Evolutionary conservation across 2,329 filamentous ascomycete species (phyloP), one percentile per base, ranked within the genome.

Genomic region (Colletotrichum godetiae): DNA sequence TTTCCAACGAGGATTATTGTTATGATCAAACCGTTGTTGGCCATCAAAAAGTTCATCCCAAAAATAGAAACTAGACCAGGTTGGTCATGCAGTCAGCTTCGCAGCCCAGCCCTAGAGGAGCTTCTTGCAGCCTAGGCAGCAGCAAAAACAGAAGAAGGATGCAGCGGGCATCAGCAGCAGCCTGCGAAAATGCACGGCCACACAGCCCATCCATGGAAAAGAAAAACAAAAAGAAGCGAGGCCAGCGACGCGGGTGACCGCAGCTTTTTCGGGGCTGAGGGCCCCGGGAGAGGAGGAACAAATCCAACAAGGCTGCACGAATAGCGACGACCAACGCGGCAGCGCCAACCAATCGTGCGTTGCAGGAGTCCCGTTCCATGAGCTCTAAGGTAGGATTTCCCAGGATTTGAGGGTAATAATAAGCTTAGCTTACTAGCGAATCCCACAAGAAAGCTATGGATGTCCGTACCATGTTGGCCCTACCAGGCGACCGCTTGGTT

Each of bases 371-470:
- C 46, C n/a, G 29, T n/a, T 37, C 46, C 13, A 10, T 49, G 42
- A 49, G 42, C 42, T 49, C 19, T 13, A 31, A 27, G 13, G 61
- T n/a, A 22, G 4, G 13, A 49, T 46, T 55, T 27, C 7, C 52
- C 52, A 24, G 52, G 24, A 55, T 27, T 53, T 37, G 13, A 11
- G 29, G 46, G 46, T 22, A 63, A 63, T 55, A 63, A 63, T 55
- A n/a, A 63, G 46, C 61, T 63, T 33, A 63, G 46, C 61, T 63
- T 55, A 53, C 24, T 63, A 35, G 61, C 46, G 46, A n/a, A 55
- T 63, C 61, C 61, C 46, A 29, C 5, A 5, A 46, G 59, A 29
- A 29, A 29, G 27, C 27, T 29, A 29, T 29, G 2, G 27, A 29
- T 4, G 27, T 29, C 27, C 19, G 42, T 46, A 27, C 42, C 7